These are phyloP conservation scores for Anisodus tanguticus DNA, from an alignment of 257 asterid species.

Conservation along the genomic window DNA sequence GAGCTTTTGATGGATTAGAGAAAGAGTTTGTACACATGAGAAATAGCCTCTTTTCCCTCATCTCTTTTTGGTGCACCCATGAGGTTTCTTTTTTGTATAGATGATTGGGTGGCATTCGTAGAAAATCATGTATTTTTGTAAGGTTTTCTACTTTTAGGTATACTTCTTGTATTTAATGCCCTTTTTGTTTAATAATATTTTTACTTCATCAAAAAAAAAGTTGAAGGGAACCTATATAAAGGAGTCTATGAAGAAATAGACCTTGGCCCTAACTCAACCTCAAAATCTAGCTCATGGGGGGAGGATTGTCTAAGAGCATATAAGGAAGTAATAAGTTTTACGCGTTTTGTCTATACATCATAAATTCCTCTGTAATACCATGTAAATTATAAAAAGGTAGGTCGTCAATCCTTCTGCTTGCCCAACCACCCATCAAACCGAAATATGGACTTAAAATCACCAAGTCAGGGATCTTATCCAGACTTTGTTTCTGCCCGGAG, in stretches of 20 bases:
- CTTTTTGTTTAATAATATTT: too few relatives aligned
- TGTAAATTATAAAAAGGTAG: background rate
- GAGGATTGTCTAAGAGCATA: background rate
- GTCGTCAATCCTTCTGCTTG: background rate
- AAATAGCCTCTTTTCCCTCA: too few relatives aligned
- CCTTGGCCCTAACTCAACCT: background rate
- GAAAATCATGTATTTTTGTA: too few relatives aligned
- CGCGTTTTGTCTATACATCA: background rate
- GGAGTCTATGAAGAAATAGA: background rate
- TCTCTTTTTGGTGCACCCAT: too few relatives aligned
- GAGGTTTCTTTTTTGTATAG: too few relatives aligned
- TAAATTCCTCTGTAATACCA: slow-evolving; percentile 7
- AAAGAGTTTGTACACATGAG: too few relatives aligned
- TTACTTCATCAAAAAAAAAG: too few relatives aligned
- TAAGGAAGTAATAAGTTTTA: background rate
- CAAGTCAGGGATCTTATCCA: slow-evolving; percentile 2
- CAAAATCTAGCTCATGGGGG: background rate
- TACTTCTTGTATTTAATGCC: too few relatives aligned
- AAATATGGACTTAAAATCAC: slow-evolving; percentile 7
- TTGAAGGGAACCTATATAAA: too few relatives aligned
- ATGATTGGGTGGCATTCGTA: too few relatives aligned
- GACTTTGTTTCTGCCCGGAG: background rate
- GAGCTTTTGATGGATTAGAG: too few relatives aligned
- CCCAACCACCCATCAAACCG: slow-evolving; percentile 15
- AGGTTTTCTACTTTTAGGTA: too few relatives aligned